Percentiles rank a stretch among this genome's conserved stretches.
These are phyloP conservation scores for Nidularia sp. DNA, from an alignment of 768 basidiomycete genomes.

Conservation along the genomic window DNA sequence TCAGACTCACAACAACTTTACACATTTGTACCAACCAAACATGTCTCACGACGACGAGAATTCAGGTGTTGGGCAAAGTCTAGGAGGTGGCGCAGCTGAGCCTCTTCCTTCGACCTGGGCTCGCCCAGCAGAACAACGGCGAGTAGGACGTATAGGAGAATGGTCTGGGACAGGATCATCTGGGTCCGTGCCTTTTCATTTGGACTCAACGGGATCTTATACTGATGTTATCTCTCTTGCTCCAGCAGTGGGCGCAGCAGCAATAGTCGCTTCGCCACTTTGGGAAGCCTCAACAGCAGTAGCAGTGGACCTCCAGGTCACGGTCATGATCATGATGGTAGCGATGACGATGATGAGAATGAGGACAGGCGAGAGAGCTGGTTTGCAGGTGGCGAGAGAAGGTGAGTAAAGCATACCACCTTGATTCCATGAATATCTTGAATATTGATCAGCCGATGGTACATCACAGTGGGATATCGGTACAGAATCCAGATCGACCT, in stretches of 20 bases:
- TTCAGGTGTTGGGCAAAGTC: slow-evolving; percentile 35
- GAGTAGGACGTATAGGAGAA: slow-evolving; percentile 52
- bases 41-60: slow-evolving; percentile 34
- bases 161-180: slow-evolving; percentile 29
- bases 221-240: background rate
- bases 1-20: no score
- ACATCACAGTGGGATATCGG: slow-evolving; percentile 69
- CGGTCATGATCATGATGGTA: background rate
- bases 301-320: slow-evolving; percentile 6
- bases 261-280: slow-evolving; percentile 21
- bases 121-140: slow-evolving; percentile 28
- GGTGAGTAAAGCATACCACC: slow-evolving; percentile 36
- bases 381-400: slow-evolving; percentile 95
- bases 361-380: slow-evolving; percentile 48
- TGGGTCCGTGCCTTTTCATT: slow-evolving; percentile 12
- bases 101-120: slow-evolving; percentile 46
- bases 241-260: slow-evolving; percentile 7
- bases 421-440: background rate
- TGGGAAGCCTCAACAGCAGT: slow-evolving; percentile 12
- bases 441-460: background rate
- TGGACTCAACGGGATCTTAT: background rate
- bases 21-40: background rate
- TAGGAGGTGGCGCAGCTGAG: slow-evolving; percentile 45
- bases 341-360: slow-evolving; percentile 36
- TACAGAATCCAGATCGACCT: slow-evolving; percentile 75